phyloP scores from a whole-genome alignment of 2,329 filamentous ascomycete species.

The Talaromyces albobiverticillius region DNA sequence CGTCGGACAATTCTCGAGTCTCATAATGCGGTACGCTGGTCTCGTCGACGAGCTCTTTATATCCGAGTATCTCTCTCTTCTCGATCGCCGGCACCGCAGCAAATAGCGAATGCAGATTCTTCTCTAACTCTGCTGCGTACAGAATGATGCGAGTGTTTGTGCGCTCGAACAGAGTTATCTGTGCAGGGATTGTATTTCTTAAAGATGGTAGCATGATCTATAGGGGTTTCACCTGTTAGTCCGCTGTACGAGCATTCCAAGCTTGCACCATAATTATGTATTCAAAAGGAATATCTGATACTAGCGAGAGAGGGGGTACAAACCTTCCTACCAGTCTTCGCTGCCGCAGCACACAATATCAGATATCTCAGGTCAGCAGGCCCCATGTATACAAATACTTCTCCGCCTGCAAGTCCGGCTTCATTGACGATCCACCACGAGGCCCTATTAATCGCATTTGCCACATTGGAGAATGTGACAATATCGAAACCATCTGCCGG shows the following conservation, averaged over 20 bases:
- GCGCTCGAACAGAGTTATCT: slow-evolving; percentile 13
- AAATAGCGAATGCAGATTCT: slow-evolving; percentile 13
- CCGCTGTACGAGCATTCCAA: no score
- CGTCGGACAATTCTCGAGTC: slow-evolving; percentile 8
- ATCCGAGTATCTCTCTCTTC: slow-evolving; percentile 1
- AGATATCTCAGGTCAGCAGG: slow-evolving; percentile 15
- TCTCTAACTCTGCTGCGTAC: slow-evolving; percentile 12
- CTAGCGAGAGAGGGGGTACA: not conserved
- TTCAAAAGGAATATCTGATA: not conserved
- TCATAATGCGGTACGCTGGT: slow-evolving; percentile 5
- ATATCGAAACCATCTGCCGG: slow-evolving; percentile 12
- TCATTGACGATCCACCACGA: slow-evolving; percentile 16
- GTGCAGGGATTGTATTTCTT: slow-evolving; percentile 15
- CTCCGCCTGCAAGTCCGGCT: slow-evolving; percentile 1
- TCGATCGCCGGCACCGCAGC: slow-evolving; percentile 1
- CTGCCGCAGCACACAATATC: slow-evolving; percentile 8
- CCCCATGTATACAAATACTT: slow-evolving; percentile 15
- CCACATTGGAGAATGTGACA: slow-evolving; percentile 6
- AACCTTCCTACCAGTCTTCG: slow-evolving; percentile 16
- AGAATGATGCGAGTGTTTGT: slow-evolving; percentile 9
- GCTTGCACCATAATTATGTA: not conserved
- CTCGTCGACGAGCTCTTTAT: slow-evolving; percentile 2
- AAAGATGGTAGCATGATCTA: slow-evolving; percentile 15
- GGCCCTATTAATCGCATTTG: slow-evolving; percentile 15
- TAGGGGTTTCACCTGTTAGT: not conserved